Evolutionary conservation across 1,284 basidiomycete genomes (phyloP), one percentile per base, ranked within the genome.

Genomic region (Xerocomus amazonicus): DNA sequence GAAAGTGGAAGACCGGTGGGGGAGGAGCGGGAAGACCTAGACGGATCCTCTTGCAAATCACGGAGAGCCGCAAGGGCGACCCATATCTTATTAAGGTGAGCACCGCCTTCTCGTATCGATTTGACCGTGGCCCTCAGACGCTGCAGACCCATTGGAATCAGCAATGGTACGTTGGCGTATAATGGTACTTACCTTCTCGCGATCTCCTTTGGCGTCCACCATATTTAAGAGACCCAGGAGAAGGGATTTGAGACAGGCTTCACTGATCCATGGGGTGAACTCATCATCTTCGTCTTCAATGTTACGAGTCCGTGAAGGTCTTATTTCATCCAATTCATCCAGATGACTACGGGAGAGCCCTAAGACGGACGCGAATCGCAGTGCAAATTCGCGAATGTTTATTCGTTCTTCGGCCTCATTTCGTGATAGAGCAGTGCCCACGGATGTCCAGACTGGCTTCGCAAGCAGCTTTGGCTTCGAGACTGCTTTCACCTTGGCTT

Each of bases 311-410:
- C 68, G 60, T 19, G 66, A 65, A 26, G 76, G 72, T 17, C 64
- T 72, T 43, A 89, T 71, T 49, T 79, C 73, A 35, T 87, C 86
- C 9, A 90, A 66, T 56, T 87, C 85, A 47, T 85, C 82, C 5
- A 85, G 60, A 52, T 81, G 73, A 2, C 66, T 55, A 44, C 78
- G 80, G 2, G 77, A 71, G 9, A 87, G 71, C 17, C 79, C 75
- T 54, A 85, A 67, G 8, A 77, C 55, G 26, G 71, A 66, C 3
- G 74, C 72, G 57, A 90, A 90, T 29, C 87, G 76, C 35, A 86
- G 61, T 7, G 79, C 61, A 61, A 88, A 90, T 66, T 90, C 87
- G 51, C 87, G 80, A 43, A 90, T 82, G 56, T 79, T 72, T 45
- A 90, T 77, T 5, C 87, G 80, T 34, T 76, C 71, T 55, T 84